Percentiles rank a stretch among this genome's conserved stretches.
These are phyloP conservation scores for Citrus mangshanensis DNA, from an alignment of 345 rosid species.

Conservation along the genomic window DNA sequence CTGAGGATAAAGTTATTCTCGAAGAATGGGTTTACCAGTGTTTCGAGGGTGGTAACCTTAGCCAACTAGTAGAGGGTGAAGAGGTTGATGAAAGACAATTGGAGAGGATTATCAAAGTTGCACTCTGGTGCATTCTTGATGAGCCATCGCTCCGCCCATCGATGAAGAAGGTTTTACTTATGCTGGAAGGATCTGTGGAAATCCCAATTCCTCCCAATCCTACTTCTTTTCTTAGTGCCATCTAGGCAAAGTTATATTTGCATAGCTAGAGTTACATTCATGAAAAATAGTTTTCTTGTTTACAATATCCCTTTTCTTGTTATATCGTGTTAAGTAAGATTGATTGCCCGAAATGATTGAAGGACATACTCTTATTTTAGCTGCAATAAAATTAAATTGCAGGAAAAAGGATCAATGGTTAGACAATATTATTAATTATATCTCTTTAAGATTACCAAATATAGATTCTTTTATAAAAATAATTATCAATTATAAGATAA, in stretches of 20 bases:
- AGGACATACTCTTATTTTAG: too few species aligned
- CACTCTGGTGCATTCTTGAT: too few species aligned
- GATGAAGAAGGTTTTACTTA: not conserved
- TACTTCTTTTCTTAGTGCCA: constrained; percentile 1
- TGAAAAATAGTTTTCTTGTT: too few species aligned
- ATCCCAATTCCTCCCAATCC: constrained; percentile 14
- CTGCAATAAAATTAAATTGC: too few species aligned
- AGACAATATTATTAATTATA: too few species aligned
- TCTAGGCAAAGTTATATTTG: not conserved
- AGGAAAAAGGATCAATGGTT: too few species aligned
- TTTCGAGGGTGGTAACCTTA: constrained; percentile 4
- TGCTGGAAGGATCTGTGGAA: constrained; percentile 15
- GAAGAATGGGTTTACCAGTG: constrained; percentile 23
- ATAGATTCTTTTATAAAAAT: too few species aligned
- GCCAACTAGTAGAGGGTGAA: constrained; percentile 8
- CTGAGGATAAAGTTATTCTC: constrained; percentile 16
- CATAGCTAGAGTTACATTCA: not conserved
- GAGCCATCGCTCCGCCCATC: not conserved
- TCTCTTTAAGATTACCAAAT: too few species aligned
- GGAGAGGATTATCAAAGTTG: too few species aligned
- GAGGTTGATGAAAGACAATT: not conserved
- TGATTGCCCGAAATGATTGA: not conserved
- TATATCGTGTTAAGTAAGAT: not conserved
- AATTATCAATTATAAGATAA: too few species aligned
- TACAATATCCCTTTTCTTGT: too few species aligned